Conservation (phyloP, 2,329 filamentous ascomycete species). For the Colletotrichum higginsianum region DNA sequence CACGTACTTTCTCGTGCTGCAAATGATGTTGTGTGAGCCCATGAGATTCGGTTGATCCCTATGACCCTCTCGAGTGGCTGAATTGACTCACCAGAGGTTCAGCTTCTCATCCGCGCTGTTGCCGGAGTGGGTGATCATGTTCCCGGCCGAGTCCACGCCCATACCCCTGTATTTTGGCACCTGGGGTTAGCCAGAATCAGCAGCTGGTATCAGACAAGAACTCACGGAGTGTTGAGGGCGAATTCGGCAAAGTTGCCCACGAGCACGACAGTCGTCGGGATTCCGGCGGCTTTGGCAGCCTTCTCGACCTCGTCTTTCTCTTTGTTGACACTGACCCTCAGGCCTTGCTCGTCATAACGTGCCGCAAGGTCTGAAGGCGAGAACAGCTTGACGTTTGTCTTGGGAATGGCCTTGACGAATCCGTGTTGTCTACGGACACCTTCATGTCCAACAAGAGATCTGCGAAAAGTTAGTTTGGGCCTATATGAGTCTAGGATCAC, state of each 20-base stretch:
- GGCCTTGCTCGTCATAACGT: conserved; percentile 45
- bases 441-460: conserved; percentile 46
- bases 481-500: background rate
- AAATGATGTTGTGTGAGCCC: background rate
- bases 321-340: conserved; percentile 44
- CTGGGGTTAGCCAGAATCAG: background rate
- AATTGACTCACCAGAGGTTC: conserved; percentile 16
- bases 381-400: conserved; percentile 48
- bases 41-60: background rate
- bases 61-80: too few relatives aligned
- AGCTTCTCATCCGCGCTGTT: conserved; percentile 11
- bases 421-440: conserved; percentile 44
- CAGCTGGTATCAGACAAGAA: background rate
- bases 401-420: conserved; percentile 48
- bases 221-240: conserved; percentile 41
- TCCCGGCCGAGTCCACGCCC: conserved; percentile 21
- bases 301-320: conserved; percentile 46
- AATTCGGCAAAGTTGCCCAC: conserved; percentile 49
- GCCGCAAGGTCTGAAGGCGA: conserved; percentile 49
- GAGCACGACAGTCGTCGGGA: conserved; percentile 45
- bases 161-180: background rate
- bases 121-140: conserved; percentile 15
- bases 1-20: conserved; percentile 48
- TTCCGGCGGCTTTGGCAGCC: conserved; percentile 45
- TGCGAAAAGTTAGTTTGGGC: background rate